Evolutionary conservation across 2,329 filamentous ascomycete species (phyloP).

Genomic region (Botrytis sinoallii): DNA sequence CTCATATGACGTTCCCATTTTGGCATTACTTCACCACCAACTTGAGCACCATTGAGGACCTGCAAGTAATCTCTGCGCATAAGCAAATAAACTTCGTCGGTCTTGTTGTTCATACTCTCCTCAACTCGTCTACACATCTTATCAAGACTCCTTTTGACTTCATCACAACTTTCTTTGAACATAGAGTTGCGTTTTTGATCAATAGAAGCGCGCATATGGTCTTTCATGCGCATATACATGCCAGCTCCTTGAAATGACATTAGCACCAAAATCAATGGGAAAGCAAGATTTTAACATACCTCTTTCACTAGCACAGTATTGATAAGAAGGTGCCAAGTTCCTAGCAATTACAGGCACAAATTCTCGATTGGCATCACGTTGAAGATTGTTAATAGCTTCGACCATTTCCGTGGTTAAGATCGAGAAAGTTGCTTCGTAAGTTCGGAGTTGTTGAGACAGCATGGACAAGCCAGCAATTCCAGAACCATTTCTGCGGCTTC

Average conservation of each 20-base stretch:
- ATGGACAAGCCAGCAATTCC: slow-evolving; percentile 42
- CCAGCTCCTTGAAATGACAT: slow-evolving; percentile 40
- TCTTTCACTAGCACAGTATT: slow-evolving; percentile 43
- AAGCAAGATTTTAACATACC: slow-evolving; percentile 35
- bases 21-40: slow-evolving; percentile 30
- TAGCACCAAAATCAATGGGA: background rate
- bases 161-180: slow-evolving; percentile 47
- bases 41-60: slow-evolving; percentile 32
- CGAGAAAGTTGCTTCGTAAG: slow-evolving; percentile 43
- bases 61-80: slow-evolving; percentile 38
- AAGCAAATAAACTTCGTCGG: slow-evolving; percentile 35
- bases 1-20: slow-evolving; percentile 30
- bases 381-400: slow-evolving; percentile 43
- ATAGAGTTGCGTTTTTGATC: slow-evolving; percentile 43
- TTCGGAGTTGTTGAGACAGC: slow-evolving; percentile 43
- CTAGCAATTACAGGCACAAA: slow-evolving; percentile 49
- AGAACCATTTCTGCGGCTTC: slow-evolving; percentile 40
- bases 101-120: slow-evolving; percentile 30
- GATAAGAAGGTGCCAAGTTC: slow-evolving; percentile 48
- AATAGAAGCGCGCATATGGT: slow-evolving; percentile 47
- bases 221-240: slow-evolving; percentile 51
- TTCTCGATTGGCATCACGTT: slow-evolving; percentile 52
- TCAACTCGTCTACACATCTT: slow-evolving; percentile 38
- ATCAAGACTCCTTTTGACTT: slow-evolving; percentile 43
- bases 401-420: slow-evolving; percentile 39